phyloP scores from a whole-genome alignment of 805 yeast species.

The Kodamaea sagamina region DNA sequence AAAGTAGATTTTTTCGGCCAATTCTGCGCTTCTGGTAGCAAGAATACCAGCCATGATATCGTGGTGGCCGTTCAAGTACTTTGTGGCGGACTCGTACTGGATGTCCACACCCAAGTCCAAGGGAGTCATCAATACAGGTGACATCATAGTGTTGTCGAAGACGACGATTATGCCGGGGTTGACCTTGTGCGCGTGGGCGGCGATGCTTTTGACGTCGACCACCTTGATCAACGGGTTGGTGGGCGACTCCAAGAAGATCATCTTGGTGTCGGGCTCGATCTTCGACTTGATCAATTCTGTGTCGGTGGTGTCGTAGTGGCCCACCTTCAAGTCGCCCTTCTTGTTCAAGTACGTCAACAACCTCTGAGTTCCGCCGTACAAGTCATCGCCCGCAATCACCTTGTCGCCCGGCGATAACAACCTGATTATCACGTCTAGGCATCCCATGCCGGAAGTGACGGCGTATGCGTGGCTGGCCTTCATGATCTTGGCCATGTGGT shows the following conservation, averaged over 20 bases:
- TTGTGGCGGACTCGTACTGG: conserved; percentile 92
- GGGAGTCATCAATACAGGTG: conserved; percentile 84
- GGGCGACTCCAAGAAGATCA: conserved; percentile 87
- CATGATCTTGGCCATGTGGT: conserved; percentile 77
- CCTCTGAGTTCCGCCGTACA: conserved; percentile 93
- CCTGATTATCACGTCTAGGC: conserved; percentile 80
- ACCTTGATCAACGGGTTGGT: conserved; percentile 92
- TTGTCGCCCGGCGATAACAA: conserved; percentile 80
- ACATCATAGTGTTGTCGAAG: conserved; percentile 96
- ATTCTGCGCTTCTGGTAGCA: conserved; percentile 62
- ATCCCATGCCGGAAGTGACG: conserved; percentile 91
- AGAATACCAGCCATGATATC: conserved; percentile 95
- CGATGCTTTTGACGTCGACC: conserved; percentile 70
- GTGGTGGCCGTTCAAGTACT: conserved; percentile 91
- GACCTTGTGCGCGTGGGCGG: conserved; percentile 63
- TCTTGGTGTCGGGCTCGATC: conserved; percentile 58
- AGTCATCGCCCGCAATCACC: conserved; percentile 91
- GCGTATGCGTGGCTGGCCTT: conserved; percentile 76
- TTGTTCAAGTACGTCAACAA: conserved; percentile 69
- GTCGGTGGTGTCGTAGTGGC: conserved; percentile 81
- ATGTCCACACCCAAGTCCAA: conserved; percentile 85
- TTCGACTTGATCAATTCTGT: conserved; percentile 58
- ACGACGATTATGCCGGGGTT: conserved; percentile 74
- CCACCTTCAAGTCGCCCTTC: conserved; percentile 63
- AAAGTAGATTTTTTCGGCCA: conserved; percentile 71